Evolutionary conservation across 257 asterid genomes (phyloP).

Genomic region (Anisodus tanguticus): DNA sequence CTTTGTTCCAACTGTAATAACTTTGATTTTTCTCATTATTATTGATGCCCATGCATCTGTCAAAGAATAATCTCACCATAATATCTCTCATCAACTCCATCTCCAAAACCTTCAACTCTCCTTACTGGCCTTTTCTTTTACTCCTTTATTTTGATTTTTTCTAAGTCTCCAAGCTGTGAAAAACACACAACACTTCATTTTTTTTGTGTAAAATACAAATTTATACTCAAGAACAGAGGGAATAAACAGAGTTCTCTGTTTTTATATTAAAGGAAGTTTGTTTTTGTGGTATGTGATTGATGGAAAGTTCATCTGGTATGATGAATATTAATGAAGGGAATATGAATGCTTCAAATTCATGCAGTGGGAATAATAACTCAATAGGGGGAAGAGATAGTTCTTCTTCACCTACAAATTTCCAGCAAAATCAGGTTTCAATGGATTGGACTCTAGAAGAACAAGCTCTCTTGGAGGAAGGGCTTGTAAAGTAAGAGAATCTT

Average conservation of each 20-base stretch:
- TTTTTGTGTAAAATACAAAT: neutral
- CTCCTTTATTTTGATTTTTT: neutral
- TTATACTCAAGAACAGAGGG: neutral
- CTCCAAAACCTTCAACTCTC: neutral
- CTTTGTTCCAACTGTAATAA: neutral
- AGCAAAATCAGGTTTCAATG: slow-evolving; percentile 76
- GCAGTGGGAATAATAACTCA: slow-evolving; percentile 20
- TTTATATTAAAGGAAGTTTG: neutral
- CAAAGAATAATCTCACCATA: slow-evolving; percentile 24
- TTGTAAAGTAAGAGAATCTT: slow-evolving; percentile 55
- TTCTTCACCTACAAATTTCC: slow-evolving; percentile 56
- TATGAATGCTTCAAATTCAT: slow-evolving; percentile 25
- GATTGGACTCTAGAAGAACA: slow-evolving; percentile 95
- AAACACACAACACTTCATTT: neutral
- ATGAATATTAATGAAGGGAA: slow-evolving; percentile 24
- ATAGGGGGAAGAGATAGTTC: slow-evolving; percentile 13
- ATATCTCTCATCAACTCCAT: slow-evolving; percentile 11
- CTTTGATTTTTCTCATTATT: slow-evolving; percentile 15
- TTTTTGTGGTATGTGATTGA: slow-evolving; percentile 10
- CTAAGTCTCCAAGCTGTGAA: neutral
- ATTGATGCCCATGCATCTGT: slow-evolving; percentile 29
- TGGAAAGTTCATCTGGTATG: slow-evolving; percentile 25
- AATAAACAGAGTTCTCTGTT: neutral
- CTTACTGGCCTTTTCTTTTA: neutral
- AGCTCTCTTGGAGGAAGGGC: slow-evolving; percentile 63